Conservation (phyloP, 345 rosid species). For the Brassica rapa region DNA sequence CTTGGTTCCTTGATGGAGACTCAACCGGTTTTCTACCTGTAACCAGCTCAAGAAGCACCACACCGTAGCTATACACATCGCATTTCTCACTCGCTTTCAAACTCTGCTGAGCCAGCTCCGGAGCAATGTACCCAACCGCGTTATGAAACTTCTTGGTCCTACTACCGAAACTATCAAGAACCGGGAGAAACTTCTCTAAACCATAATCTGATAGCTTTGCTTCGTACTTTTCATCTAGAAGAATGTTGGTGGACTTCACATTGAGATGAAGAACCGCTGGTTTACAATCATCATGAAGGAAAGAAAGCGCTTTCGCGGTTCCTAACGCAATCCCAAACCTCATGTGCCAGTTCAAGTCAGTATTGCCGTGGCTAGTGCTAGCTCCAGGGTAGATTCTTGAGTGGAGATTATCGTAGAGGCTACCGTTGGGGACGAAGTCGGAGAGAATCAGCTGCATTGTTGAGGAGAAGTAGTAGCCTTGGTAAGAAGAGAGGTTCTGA, state of each 20-base stretch:
- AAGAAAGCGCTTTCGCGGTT: conserved; percentile 85
- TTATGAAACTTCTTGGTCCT: conserved; percentile 66
- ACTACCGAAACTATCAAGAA: conserved; percentile 69
- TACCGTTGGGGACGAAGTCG: conserved; percentile 73
- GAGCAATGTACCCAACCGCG: conserved; percentile 98
- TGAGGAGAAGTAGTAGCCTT: conserved; percentile 90
- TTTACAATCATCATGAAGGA: conserved; percentile 86
- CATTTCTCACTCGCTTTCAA: conserved; percentile 78
- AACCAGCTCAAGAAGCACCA: conserved; percentile 86
- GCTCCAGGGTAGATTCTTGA: conserved; percentile 56
- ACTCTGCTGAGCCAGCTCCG: conserved; percentile 74
- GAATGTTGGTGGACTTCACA: conserved; percentile 85
- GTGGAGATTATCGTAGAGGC: conserved; percentile 78
- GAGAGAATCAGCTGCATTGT: conserved; percentile 80
- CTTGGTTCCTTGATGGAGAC: conserved; percentile 62
- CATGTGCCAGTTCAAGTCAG: conserved; percentile 73
- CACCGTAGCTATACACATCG: conserved; percentile 91
- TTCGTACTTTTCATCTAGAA: conserved; percentile 70
- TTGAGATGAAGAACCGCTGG: conserved; percentile 92
- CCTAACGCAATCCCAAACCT: conserved; percentile 88
- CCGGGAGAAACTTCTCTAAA: conserved; percentile 74
- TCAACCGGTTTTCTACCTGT: conserved; percentile 95
- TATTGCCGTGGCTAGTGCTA: conserved; percentile 62
- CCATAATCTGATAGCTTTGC: conserved; percentile 90
- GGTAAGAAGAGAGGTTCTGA: conserved; percentile 73